Evolutionary conservation across 2,329 filamentous ascomycete genomes (phyloP).

Genomic region (Aspergillus caelatus): DNA sequence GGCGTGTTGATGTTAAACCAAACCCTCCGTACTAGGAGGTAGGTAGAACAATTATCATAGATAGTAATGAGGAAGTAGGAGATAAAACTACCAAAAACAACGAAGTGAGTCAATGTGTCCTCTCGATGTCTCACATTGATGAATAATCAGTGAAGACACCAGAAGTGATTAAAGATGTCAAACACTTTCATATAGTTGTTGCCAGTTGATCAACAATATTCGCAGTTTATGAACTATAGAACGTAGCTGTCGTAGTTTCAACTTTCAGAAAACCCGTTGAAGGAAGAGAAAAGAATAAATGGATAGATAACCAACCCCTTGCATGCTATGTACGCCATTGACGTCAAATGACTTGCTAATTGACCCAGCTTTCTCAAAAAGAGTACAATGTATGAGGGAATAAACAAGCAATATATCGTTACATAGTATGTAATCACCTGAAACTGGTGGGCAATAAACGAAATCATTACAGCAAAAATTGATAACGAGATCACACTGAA

Average conservation of each 20-base stretch:
- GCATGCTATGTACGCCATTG: constrained; percentile 26
- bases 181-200: neutral
- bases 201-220: constrained; percentile 5
- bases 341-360: constrained; percentile 18
- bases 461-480: constrained; percentile 24
- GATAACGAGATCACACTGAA: neutral
- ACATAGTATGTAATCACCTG: constrained; percentile 18
- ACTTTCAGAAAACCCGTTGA: constrained; percentile 3
- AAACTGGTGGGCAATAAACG: constrained; percentile 6
- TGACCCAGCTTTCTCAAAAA: constrained; percentile 12
- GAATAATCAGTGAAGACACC: neutral
- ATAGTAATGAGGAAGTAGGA: neutral
- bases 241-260: neutral
- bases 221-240: neutral
- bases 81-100: neutral
- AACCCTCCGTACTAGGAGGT: neutral
- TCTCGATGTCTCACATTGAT: neutral
- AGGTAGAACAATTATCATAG: neutral
- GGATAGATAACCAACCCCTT: constrained; percentile 13
- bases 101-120: neutral
- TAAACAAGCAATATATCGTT: constrained; percentile 23
- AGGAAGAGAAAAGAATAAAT: constrained; percentile 17
- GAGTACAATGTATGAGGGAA: constrained; percentile 14
- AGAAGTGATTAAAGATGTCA: neutral
- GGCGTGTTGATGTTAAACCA: neutral